phyloP scores from a whole-genome alignment of 2,329 filamentous ascomycete genomes.

The Neofusicoccum laricinum region DNA sequence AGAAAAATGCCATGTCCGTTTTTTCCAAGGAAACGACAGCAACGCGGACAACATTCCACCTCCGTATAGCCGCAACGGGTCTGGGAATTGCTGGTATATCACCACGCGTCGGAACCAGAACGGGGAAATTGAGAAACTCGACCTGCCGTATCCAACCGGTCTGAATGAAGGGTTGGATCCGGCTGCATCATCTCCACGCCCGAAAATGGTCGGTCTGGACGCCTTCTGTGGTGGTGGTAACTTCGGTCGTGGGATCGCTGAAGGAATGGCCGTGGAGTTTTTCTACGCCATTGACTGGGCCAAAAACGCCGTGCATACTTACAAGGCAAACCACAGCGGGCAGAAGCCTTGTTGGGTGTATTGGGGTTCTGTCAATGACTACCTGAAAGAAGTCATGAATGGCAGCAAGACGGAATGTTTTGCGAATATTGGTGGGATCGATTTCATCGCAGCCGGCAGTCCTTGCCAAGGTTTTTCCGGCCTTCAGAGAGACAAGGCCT shows the following conservation, averaged over 20 bases:
- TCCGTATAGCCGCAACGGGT: constrained; percentile 65
- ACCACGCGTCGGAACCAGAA: constrained; percentile 29
- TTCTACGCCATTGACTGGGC: constrained; percentile 67
- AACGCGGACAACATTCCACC: constrained; percentile 44
- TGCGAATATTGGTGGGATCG: constrained; percentile 61
- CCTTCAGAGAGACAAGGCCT: constrained; percentile 59
- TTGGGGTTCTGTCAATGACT: constrained; percentile 69
- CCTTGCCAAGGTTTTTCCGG: constrained; percentile 75
- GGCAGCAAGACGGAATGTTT: constrained; percentile 50
- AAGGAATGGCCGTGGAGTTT: constrained; percentile 64
- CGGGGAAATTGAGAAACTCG: background rate
- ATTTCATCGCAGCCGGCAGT: constrained; percentile 69
- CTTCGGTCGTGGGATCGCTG: constrained; percentile 73
- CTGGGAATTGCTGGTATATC: constrained; percentile 65
- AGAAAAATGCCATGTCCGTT: constrained; percentile 57
- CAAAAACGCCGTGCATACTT: constrained; percentile 64
- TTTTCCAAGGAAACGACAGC: constrained; percentile 44
- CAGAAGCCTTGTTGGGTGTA: constrained; percentile 53
- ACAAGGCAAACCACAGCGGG: constrained; percentile 62
- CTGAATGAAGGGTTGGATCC: constrained; percentile 59
- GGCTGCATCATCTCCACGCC: background rate
- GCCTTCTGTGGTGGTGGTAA: constrained; percentile 78
- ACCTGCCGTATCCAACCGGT: constrained; percentile 9
- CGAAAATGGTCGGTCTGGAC: constrained; percentile 55
- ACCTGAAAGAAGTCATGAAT: constrained; percentile 55